Evolutionary conservation across 2,329 filamentous ascomycete species (phyloP).

Genomic region (Ophiocordyceps camponoti-floridani): DNA sequence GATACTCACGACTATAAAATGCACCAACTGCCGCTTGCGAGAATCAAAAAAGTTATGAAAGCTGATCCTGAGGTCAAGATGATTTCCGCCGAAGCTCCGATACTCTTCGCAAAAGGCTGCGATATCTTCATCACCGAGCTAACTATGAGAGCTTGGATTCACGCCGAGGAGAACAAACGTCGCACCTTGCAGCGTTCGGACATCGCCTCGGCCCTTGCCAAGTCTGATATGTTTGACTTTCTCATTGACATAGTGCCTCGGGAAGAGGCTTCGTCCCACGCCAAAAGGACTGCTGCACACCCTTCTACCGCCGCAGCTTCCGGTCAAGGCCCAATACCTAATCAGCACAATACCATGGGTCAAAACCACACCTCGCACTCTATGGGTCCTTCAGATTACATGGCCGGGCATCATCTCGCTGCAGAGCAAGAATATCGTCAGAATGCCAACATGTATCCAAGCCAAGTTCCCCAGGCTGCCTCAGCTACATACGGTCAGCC

Average conservation of each 20-base stretch:
- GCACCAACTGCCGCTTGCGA: constrained; percentile 87
- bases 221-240: constrained; percentile 99
- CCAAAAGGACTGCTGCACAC: constrained; percentile 53
- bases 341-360: constrained; percentile 29
- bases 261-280: constrained; percentile 74
- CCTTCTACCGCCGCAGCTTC: constrained; percentile 26
- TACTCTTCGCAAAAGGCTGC: constrained; percentile 94
- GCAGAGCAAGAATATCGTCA: constrained; percentile 65
- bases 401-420: constrained; percentile 44
- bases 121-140: constrained; percentile 98
- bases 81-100: constrained; percentile 96
- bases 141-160: constrained; percentile 98
- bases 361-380: constrained; percentile 38
- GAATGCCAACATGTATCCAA: constrained; percentile 64
- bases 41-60: constrained; percentile 99
- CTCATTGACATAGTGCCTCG: constrained; percentile 96
- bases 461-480: constrained; percentile 58
- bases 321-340: constrained; percentile 32
- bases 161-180: constrained; percentile 96
- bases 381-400: constrained; percentile 44
- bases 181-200: constrained; percentile 89
- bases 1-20: constrained; percentile 98
- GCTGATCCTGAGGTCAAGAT: constrained; percentile 98
- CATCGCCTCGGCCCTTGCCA: constrained; percentile 86
- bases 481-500: constrained; percentile 59